phyloP scores from a whole-genome alignment of 2,329 filamentous ascomycete species.

The Alternaria sp. region DNA sequence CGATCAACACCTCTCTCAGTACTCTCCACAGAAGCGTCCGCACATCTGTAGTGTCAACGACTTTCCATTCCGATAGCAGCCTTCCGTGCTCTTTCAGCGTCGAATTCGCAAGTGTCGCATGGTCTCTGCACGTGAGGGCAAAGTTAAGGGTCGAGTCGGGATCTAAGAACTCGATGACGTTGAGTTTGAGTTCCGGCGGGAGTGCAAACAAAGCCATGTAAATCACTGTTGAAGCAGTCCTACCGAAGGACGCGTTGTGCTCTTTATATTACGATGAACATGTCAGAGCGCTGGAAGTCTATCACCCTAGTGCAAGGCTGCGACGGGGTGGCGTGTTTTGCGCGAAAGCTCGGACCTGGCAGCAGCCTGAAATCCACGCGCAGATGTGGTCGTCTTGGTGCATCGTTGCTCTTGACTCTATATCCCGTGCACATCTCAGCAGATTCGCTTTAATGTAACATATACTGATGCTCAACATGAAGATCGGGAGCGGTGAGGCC shows the following conservation, averaged over 20 bases:
- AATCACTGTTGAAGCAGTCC: not conserved
- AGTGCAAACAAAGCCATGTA: constrained; percentile 19
- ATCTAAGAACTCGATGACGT: constrained; percentile 19
- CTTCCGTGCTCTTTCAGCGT: constrained; percentile 16
- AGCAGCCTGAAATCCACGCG: not conserved
- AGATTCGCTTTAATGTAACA: too few relatives aligned
- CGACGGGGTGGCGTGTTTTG: not conserved
- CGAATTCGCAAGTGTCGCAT: constrained; percentile 8
- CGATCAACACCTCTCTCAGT: constrained; percentile 16
- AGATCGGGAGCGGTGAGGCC: too few relatives aligned
- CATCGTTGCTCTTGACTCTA: too few relatives aligned
- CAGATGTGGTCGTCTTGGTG: not conserved
- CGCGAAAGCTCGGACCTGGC: not conserved
- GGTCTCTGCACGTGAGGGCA: constrained; percentile 22
- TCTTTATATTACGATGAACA: not conserved
- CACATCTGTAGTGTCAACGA: constrained; percentile 3
- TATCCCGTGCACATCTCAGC: too few relatives aligned
- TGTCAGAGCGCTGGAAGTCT: not conserved
- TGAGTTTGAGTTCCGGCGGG: constrained; percentile 22
- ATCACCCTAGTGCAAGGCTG: not conserved
- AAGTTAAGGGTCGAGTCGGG: constrained; percentile 20
- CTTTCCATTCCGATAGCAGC: constrained; percentile 12
- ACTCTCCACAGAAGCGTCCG: constrained; percentile 12
- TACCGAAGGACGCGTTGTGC: not conserved
- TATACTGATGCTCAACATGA: too few relatives aligned